Evolutionary conservation across 2,329 filamentous ascomycete species (phyloP).

Genomic region (Chrysoporthe austroafricana): DNA sequence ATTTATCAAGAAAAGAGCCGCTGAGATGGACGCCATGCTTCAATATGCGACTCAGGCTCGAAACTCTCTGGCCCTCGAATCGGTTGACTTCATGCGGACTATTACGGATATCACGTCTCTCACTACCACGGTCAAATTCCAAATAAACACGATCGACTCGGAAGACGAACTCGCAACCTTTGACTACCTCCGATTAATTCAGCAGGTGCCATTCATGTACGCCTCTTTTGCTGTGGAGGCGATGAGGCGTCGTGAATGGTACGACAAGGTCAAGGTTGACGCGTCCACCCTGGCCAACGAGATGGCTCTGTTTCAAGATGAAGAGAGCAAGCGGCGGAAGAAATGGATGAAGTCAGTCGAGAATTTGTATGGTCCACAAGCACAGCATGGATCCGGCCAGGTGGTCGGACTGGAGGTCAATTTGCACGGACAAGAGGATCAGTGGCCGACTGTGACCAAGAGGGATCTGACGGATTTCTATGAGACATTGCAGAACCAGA

Average conservation of each 20-base stretch:
- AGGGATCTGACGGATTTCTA: slow-evolving; percentile 79
- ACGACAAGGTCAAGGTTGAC: slow-evolving; percentile 85
- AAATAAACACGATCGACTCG: slow-evolving; percentile 72
- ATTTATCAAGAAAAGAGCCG: slow-evolving; percentile 56
- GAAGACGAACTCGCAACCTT: slow-evolving; percentile 80
- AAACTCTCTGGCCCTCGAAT: slow-evolving; percentile 68
- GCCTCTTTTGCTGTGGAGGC: slow-evolving; percentile 87
- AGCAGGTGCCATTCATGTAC: slow-evolving; percentile 86
- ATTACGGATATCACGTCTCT: slow-evolving; percentile 80
- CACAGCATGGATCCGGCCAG: slow-evolving; percentile 64
- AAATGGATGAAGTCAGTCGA: slow-evolving; percentile 90
- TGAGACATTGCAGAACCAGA: slow-evolving; percentile 64
- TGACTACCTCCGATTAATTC: slow-evolving; percentile 77
- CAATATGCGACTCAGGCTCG: slow-evolving; percentile 66
- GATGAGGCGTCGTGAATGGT: slow-evolving; percentile 86
- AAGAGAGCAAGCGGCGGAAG: slow-evolving; percentile 84
- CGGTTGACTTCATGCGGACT: slow-evolving; percentile 75
- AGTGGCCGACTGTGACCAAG: slow-evolving; percentile 78
- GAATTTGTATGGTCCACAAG: slow-evolving; percentile 69
- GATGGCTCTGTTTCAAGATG: slow-evolving; percentile 88
- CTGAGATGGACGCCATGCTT: slow-evolving; percentile 65
- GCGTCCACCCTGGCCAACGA: slow-evolving; percentile 89
- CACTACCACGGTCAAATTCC: slow-evolving; percentile 72
- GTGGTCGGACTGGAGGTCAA: slow-evolving; percentile 84
- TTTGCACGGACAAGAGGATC: slow-evolving; percentile 75